A percentile compares a stretch with the other conserved stretches of the same genome.
Conservation (phyloP, 2,329 filamentous ascomycete species). For the Aspergillus flavus region DNA sequence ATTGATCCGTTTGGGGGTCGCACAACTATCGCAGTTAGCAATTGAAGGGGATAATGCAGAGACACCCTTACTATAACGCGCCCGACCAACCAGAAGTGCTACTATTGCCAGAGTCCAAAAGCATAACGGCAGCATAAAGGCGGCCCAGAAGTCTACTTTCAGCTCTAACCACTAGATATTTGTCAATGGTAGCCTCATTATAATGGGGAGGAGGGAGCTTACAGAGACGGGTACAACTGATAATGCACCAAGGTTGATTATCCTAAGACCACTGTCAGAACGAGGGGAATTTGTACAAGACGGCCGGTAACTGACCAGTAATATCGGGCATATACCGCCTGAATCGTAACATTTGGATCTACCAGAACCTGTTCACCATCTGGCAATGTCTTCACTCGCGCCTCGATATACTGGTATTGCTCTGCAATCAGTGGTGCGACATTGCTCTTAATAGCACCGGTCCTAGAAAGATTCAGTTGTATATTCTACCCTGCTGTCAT, state of each 20-base stretch:
- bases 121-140: conserved; percentile 4
- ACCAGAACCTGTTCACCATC: not conserved
- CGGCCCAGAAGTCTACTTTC: conserved; percentile 9
- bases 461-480: not conserved
- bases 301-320: not conserved
- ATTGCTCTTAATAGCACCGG: not conserved
- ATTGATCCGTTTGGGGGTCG: not conserved
- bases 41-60: too few species aligned
- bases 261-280: not conserved
- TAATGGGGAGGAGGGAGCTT: not conserved
- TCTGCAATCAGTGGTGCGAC: not conserved
- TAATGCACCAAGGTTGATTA: not conserved
- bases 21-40: not conserved
- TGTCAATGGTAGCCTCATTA: not conserved
- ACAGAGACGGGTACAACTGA: not conserved
- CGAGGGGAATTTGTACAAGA: not conserved
- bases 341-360: not conserved
- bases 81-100: not conserved
- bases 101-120: conserved; percentile 6
- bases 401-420: not conserved
- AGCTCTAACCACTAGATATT: conserved; percentile 4
- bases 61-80: not conserved
- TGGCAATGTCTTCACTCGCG: not conserved
- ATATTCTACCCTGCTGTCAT: not conserved
- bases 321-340: not conserved